phyloP scores from a whole-genome alignment of 768 basidiomycete species.

The Imleria badia region DNA sequence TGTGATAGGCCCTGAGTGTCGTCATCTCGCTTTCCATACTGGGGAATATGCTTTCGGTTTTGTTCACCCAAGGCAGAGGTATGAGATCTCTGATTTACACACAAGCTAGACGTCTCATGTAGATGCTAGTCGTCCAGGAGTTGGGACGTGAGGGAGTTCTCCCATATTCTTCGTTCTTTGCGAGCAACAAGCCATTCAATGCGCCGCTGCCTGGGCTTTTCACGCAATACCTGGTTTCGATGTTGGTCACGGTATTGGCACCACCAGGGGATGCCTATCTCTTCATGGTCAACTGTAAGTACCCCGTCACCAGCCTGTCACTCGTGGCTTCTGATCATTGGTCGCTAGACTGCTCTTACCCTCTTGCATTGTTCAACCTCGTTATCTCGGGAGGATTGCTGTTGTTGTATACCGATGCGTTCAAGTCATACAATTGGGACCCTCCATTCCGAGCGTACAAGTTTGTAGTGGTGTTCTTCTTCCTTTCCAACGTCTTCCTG shows the following conservation, averaged over 20 bases:
- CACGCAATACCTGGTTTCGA: conserved; percentile 60
- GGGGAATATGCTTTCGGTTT: conserved; percentile 62
- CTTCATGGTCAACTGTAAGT: conserved; percentile 65
- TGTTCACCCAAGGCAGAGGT: conserved; percentile 71
- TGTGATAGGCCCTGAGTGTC: conserved; percentile 50
- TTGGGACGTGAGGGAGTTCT: conserved; percentile 70
- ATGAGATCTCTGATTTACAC: conserved; percentile 9
- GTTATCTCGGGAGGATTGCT: conserved; percentile 61
- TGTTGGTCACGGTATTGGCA: conserved; percentile 34
- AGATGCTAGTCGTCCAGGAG: conserved; percentile 61
- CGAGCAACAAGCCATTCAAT: conserved; percentile 68
- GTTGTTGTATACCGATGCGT: conserved; percentile 51
- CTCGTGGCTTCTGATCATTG: too few relatives aligned
- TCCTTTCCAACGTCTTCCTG: conserved; percentile 65
- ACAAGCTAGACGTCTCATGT: conserved; percentile 4
- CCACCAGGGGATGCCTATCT: conserved; percentile 76
- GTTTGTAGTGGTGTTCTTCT: conserved; percentile 50
- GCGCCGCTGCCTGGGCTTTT: conserved; percentile 65
- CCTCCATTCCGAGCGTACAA: conserved; percentile 65
- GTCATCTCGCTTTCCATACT: conserved; percentile 65
- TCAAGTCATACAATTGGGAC: conserved; percentile 50
- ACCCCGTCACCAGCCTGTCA: not conserved
- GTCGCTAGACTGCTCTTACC: conserved; percentile 55
- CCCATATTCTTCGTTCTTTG: conserved; percentile 64
- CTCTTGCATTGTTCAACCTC: conserved; percentile 55